phyloP scores from a whole-genome alignment of 192 early-diverging fungal genomes.

The Linnemannia zychae region DNA sequence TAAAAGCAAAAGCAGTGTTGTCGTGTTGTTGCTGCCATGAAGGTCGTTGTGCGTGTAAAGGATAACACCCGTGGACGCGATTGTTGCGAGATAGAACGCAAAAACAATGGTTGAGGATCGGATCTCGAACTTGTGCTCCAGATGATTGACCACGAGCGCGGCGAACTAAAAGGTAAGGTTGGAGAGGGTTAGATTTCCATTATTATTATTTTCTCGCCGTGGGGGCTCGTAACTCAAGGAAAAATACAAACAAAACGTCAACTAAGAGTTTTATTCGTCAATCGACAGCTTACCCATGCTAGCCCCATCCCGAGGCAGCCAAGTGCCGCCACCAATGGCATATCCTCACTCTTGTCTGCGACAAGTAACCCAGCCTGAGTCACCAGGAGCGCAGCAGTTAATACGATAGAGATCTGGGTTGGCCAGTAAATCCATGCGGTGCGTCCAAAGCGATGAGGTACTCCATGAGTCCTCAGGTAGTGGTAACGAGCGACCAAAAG shows the following conservation, averaged over 20 bases:
- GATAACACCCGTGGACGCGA: not conserved
- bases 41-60: constrained; percentile 3
- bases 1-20: not conserved
- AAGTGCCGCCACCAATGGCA: not conserved
- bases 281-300: constrained; percentile 20
- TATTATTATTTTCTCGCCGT: no score
- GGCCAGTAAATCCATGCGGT: constrained; percentile 48
- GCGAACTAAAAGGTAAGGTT: not conserved
- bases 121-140: constrained; percentile 23
- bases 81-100: constrained; percentile 17
- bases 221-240: no score
- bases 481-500: not conserved
- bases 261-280: not conserved
- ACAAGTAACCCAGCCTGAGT: not conserved
- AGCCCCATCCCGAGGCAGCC: constrained; percentile 22
- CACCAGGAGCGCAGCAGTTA: constrained; percentile 10
- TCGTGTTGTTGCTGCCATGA: not conserved
- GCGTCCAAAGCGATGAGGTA: constrained; percentile 19
- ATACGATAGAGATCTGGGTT: constrained; percentile 26
- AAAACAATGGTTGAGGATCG: constrained; percentile 23
- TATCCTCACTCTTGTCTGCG: not conserved
- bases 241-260: not conserved
- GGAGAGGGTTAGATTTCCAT: not conserved
- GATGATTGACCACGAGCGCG: constrained; percentile 12
- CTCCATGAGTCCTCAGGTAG: not conserved